Base-by-base conservation (phyloP, 1,139 yeast species). In the Blastobotrys malaysiensis region DNA sequence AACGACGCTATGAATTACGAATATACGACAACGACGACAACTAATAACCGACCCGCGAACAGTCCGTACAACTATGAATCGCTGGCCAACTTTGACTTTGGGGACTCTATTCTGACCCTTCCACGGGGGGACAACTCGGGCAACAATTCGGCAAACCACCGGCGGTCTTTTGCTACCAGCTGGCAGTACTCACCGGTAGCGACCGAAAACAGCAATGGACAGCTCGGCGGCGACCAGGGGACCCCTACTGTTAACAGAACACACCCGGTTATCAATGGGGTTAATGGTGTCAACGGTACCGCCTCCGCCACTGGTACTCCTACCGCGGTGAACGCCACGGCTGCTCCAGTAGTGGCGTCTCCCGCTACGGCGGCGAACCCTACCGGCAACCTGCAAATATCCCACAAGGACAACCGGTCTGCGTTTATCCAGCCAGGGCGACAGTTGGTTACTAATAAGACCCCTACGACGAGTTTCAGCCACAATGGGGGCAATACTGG, bases 381-480 rank as follows among this genome's bases (percentile, higher is more conserved):
- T 2, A 45, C 46, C 13, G 27, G 20, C 39, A 31, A 31, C 7
- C 14, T 31, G 16, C 39, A 31, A 31, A 31, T 31, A 3, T 31
- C 39, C 16, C 39, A 31, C 39, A 31, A 31, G 39, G 39, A 31
- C 13, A 31, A 11, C 39, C 16, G n/a, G 14, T 13, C 16, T 31
- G 39, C 39, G 3, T 31, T 21, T 21, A 16, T 22, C 24, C 46
- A 45, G 18, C 18, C 46, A 3, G 18, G 46, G 24, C 7, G 49
- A 9, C 49, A 47, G 24, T 18, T 27, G 13, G 14, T 14, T 21
- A 19, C 50, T 16, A 36, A 31, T 13, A 16, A n/a, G 39, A 39
- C 27, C 9, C 46, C 51, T 7, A 36, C 46, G 9, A 45, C 51
- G 5, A 45, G 31, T 13, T 31, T n/a, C 46, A 43, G 22, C 46